A percentile compares a stretch with the other conserved stretches of the same genome.
These are phyloP conservation scores for Dothidotthia symphoricarpi DNA, from an alignment of 2,329 filamentous ascomycete genomes.

Conservation along the genomic window DNA sequence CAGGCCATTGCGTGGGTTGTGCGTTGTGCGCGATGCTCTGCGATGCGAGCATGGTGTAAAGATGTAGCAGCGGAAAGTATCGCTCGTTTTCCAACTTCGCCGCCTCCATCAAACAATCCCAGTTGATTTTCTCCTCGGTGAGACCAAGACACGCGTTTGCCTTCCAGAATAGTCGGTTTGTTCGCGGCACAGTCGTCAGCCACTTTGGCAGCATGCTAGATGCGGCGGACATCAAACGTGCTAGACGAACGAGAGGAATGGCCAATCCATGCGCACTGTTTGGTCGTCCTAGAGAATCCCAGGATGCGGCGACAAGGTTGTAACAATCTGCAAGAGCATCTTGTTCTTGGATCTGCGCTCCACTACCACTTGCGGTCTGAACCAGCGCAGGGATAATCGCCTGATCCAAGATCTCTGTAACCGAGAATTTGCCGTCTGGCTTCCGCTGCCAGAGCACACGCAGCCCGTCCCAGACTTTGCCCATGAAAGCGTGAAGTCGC, in stretches of 20 bases:
- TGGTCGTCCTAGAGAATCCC: constrained; percentile 27
- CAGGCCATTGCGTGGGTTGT: constrained; percentile 9
- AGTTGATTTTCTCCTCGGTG: constrained; percentile 15
- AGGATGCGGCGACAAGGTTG: constrained; percentile 25
- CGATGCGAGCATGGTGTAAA: constrained; percentile 34
- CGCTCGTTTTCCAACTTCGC: constrained; percentile 9
- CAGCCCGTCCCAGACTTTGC: constrained; percentile 20
- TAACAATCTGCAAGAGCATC: constrained; percentile 23
- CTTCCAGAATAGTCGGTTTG: constrained; percentile 28
- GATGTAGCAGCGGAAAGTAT: constrained; percentile 28
- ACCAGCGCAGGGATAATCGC: constrained; percentile 26
- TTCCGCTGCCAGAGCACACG: constrained; percentile 20
- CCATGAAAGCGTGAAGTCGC: constrained; percentile 20
- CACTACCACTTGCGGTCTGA: constrained; percentile 2
- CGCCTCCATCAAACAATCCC: constrained; percentile 25
- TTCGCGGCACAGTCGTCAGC: constrained; percentile 22
- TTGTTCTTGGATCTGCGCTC: constrained; percentile 1
- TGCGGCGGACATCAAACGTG: constrained; percentile 27
- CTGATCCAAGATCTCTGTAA: constrained; percentile 18
- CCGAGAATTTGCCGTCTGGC: constrained; percentile 16
- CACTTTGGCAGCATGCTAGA: constrained; percentile 23
- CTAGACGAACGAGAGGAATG: constrained; percentile 31
- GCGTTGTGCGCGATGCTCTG: constrained; percentile 26
- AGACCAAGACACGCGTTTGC: constrained; percentile 29
- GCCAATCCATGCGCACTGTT: constrained; percentile 24